phyloP scores from a whole-genome alignment of 768 basidiomycete species.

The Coprinopsis sp. region DNA sequence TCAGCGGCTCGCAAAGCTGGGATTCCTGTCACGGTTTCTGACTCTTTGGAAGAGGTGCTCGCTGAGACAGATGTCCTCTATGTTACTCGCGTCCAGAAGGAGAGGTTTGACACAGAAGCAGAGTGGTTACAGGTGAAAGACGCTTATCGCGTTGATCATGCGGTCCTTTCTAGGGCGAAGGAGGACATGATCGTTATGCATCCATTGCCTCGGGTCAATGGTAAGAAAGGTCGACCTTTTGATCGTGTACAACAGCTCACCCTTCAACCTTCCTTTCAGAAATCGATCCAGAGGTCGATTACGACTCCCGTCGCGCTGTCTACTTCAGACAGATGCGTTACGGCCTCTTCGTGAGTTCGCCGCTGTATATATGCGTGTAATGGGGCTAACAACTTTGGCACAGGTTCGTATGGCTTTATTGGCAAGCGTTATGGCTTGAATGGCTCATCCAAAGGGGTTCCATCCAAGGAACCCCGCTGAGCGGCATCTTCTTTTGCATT shows the following conservation, averaged over 20 bases:
- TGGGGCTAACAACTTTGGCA: too few species aligned
- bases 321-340: conserved; percentile 99
- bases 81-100: conserved; percentile 94
- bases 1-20: conserved; percentile 81
- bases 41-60: conserved; percentile 88
- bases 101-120: conserved; percentile 74
- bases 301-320: conserved; percentile 87
- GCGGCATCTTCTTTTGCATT: too few species aligned
- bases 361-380: too few species aligned
- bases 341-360: conserved; percentile 87
- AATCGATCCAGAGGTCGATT: conserved; percentile 98
- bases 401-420: conserved; percentile 34
- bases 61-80: conserved; percentile 94
- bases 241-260: not conserved
- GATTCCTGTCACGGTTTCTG: conserved; percentile 70
- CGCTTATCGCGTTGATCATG: conserved; percentile 89
- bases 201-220: conserved; percentile 91
- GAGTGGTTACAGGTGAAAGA: conserved; percentile 94
- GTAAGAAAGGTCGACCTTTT: conserved; percentile 33
- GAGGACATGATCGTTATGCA: conserved; percentile 99
- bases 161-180: conserved; percentile 88
- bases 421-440: conserved; percentile 29
- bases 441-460: not conserved
- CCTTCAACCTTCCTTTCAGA: conserved; percentile 43
- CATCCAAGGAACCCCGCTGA: too few species aligned